Conservation (phyloP, 1,284 basidiomycete genomes). For the Rhodotorula sp. region DNA sequence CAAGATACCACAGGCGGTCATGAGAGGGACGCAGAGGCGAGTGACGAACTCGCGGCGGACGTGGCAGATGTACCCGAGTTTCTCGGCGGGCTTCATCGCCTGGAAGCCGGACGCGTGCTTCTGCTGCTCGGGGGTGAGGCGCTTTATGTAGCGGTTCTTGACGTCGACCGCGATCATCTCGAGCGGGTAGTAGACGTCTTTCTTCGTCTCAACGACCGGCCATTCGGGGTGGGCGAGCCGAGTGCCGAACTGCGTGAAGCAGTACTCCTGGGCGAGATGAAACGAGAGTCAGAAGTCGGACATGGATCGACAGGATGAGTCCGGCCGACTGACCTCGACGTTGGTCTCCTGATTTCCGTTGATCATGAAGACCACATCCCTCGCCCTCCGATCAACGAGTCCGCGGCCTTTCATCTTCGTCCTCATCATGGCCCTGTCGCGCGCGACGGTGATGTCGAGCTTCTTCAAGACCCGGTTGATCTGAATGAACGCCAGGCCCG, state of each 20-base stretch:
- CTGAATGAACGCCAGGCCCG: background rate
- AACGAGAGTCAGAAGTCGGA: background rate
- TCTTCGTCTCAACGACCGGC: conserved; percentile 16
- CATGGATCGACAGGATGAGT: too few relatives aligned
- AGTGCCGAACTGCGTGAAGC: background rate
- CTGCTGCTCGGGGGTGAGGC: conserved; percentile 10
- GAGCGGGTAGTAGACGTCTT: conserved; percentile 4
- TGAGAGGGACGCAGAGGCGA: background rate
- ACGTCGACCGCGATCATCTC: conserved; percentile 15
- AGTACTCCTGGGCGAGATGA: conserved; percentile 5
- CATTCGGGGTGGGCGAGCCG: conserved; percentile 12
- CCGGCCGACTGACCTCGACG: too few relatives aligned
- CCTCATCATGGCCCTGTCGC: background rate
- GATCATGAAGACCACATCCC: conserved; percentile 2
- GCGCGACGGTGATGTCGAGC: background rate
- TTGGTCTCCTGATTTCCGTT: background rate
- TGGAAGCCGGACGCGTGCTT: conserved; percentile 5
- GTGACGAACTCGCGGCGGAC: too few relatives aligned
- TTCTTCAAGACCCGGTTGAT: conserved; percentile 13
- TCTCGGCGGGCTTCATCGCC: conserved; percentile 9
- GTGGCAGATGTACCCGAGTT: conserved; percentile 4
- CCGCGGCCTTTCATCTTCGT: background rate
- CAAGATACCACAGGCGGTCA: conserved; percentile 3
- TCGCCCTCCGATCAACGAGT: conserved; percentile 7
- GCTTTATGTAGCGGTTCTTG: conserved; percentile 1